A percentile compares a stretch with the other conserved stretches of the same genome.
These are phyloP conservation scores for Choricystis sp. DNA, from an alignment of 139 green algal species.

Conservation along the genomic window DNA sequence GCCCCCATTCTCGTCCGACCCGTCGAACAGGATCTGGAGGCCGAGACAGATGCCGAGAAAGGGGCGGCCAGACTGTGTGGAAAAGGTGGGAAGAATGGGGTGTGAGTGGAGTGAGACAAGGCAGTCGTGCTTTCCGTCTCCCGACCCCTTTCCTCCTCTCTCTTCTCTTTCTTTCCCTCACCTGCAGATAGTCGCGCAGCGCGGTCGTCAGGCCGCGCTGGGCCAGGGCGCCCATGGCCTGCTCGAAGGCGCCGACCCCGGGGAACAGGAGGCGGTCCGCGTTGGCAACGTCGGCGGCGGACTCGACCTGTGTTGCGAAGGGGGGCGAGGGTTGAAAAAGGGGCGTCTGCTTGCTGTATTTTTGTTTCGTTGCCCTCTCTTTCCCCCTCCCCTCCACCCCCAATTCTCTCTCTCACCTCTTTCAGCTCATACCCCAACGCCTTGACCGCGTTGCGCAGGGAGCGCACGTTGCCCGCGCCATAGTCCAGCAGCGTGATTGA, in stretches of 20 bases:
- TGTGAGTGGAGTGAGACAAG: background rate
- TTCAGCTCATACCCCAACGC: conserved; percentile 77
- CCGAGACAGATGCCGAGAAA: conserved; percentile 98
- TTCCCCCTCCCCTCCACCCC: background rate
- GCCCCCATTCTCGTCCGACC: conserved; percentile 83
- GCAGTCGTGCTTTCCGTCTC: background rate
- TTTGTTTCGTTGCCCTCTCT: too few relatives aligned
- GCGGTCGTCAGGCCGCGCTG: conserved; percentile 45
- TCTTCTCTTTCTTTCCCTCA: conserved; percentile 8
- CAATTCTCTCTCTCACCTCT: conserved; percentile 44
- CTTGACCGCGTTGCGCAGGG: conserved; percentile 87
- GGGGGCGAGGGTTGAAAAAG: too few relatives aligned
- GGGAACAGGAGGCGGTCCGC: conserved; percentile 86
- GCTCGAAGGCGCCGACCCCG: conserved; percentile 82
- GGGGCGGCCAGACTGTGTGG: conserved; percentile 50
- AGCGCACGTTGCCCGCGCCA: conserved; percentile 93
- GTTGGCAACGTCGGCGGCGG: conserved; percentile 35
- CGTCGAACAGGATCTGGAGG: conserved; percentile 95
- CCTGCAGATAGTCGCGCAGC: conserved; percentile 72
- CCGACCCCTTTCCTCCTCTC: background rate
- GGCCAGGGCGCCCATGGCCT: conserved; percentile 68
- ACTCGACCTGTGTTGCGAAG: conserved; percentile 34
- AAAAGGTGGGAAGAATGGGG: background rate
- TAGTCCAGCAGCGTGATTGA: conserved; percentile 90
- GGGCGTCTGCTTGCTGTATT: too few relatives aligned